phyloP scores from a whole-genome alignment of 192 early-diverging fungal genomes.

The Pecoramyces ruminantium region DNA sequence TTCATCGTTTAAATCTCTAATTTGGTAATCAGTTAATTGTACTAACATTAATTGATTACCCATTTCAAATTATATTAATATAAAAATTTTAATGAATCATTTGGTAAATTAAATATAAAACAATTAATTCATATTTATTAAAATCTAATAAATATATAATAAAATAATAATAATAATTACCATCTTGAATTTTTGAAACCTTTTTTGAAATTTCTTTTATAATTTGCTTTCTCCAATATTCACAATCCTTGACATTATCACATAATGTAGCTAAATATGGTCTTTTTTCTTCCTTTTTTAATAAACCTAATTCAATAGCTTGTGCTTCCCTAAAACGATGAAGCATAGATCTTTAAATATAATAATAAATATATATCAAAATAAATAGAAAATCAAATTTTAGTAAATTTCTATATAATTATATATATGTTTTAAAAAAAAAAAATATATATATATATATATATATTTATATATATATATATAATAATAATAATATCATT shows the following conservation, averaged over 20 bases:
- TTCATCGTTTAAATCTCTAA: conserved; percentile 87
- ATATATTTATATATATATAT: too few relatives aligned
- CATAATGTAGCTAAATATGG: conserved; percentile 58
- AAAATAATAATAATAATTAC: conserved; percentile 17
- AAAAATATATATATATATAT: too few relatives aligned
- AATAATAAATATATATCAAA: not conserved
- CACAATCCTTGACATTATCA: conserved; percentile 55
- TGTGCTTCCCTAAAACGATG: conserved; percentile 94
- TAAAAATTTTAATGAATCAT: too few relatives aligned
- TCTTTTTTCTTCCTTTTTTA: conserved; percentile 43
- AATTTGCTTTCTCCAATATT: conserved; percentile 80
- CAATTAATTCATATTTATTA: too few relatives aligned
- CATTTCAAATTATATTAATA: not conserved
- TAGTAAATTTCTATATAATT: not conserved
- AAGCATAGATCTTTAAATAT: conserved; percentile 57
- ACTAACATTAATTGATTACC: conserved; percentile 18
- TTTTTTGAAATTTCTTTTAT: conserved; percentile 76
- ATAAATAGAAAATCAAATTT: not conserved
- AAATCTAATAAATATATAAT: too few relatives aligned
- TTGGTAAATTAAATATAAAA: too few relatives aligned
- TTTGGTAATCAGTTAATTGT: conserved; percentile 70
- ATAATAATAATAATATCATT: too few relatives aligned
- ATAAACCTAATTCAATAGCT: conserved; percentile 57
- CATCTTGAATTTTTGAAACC: conserved; percentile 81
- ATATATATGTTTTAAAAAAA: too few relatives aligned